Evolutionary conservation across 768 basidiomycete genomes (phyloP).

Genomic region (Nevesoporus exiguus): DNA sequence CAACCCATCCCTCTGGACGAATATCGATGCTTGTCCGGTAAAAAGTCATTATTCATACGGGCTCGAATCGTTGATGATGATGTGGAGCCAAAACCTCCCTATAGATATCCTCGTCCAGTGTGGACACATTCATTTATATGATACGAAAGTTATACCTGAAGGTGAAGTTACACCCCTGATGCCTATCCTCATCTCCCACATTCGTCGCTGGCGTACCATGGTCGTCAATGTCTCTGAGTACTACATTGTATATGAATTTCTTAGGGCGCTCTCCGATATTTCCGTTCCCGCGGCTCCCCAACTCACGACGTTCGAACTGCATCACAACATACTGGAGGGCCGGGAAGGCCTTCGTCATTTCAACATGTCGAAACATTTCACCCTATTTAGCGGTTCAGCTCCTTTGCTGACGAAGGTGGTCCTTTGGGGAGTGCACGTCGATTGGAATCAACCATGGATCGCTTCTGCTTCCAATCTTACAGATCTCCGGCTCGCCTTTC

Average conservation of each 20-base stretch:
- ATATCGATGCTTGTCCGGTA: no score
- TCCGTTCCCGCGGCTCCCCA: conserved; percentile 43
- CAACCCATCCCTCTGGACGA: no score
- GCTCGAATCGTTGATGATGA: conserved; percentile 42
- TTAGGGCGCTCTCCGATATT: conserved; percentile 39
- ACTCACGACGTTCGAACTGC: conserved; percentile 55
- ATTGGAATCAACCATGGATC: conserved; percentile 51
- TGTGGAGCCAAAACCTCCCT: conserved; percentile 44
- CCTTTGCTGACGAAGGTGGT: conserved; percentile 48
- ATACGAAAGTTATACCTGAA: not conserved
- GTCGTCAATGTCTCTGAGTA: conserved; percentile 47
- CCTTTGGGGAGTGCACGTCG: conserved; percentile 69
- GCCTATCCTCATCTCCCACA: conserved; percentile 47
- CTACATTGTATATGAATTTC: conserved; percentile 43
- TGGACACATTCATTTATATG: no score
- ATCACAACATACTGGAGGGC: conserved; percentile 35
- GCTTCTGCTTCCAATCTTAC: conserved; percentile 31
- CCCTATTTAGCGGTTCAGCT: conserved; percentile 49
- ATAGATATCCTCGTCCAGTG: not conserved
- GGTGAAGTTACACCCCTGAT: conserved; percentile 16
- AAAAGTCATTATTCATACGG: conserved; percentile 36
- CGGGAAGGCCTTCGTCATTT: not conserved
- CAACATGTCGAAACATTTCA: conserved; percentile 37
- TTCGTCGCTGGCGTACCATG: conserved; percentile 39
- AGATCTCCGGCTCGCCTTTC: conserved; percentile 60